These are phyloP conservation scores for Russula sp. DNA, from an alignment of 768 basidiomycete genomes.

Conservation along the genomic window DNA sequence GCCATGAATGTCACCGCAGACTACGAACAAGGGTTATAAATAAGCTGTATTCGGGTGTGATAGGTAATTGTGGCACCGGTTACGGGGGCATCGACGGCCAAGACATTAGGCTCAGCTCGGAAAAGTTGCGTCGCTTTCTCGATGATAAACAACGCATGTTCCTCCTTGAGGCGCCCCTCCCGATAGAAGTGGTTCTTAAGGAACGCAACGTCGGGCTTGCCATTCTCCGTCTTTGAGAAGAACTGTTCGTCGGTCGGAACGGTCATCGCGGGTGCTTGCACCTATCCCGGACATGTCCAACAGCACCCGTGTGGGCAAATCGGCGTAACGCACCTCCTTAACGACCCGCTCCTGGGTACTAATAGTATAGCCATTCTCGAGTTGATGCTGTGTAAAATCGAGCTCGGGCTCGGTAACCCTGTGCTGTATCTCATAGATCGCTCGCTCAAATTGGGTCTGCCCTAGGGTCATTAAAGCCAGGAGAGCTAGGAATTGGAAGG, in stretches of 20 bases:
- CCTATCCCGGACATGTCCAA: conserved; percentile 43
- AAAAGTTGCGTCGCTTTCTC: conserved; percentile 78
- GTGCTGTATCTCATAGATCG: conserved; percentile 57
- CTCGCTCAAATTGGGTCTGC: conserved; percentile 53
- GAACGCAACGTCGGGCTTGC: conserved; percentile 92
- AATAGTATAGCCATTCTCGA: conserved; percentile 88
- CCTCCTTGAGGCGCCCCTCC: conserved; percentile 89
- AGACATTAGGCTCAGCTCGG: conserved; percentile 79
- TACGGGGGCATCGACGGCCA: conserved; percentile 94
- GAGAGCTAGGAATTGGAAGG: background rate
- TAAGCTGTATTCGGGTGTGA: background rate
- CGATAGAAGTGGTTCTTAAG: conserved; percentile 99
- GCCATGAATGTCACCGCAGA: conserved; percentile 96
- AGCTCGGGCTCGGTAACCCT: conserved; percentile 52
- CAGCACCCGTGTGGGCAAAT: background rate
- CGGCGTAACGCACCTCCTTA: conserved; percentile 72
- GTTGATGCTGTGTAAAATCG: conserved; percentile 87
- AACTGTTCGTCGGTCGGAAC: conserved; percentile 92
- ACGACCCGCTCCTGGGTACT: conserved; percentile 94
- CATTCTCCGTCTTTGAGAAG: conserved; percentile 75
- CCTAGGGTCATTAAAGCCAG: conserved; percentile 1
- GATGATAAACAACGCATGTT: conserved; percentile 92
- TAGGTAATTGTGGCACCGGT: conserved; percentile 52
- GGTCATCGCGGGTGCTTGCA: conserved; percentile 95
- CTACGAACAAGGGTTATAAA: conserved; percentile 20